Percentiles rank a stretch among this genome's conserved stretches.
phyloP scores from a whole-genome alignment of 495 filamentous ascomycete species.

The Aspergillus conjunctus region DNA sequence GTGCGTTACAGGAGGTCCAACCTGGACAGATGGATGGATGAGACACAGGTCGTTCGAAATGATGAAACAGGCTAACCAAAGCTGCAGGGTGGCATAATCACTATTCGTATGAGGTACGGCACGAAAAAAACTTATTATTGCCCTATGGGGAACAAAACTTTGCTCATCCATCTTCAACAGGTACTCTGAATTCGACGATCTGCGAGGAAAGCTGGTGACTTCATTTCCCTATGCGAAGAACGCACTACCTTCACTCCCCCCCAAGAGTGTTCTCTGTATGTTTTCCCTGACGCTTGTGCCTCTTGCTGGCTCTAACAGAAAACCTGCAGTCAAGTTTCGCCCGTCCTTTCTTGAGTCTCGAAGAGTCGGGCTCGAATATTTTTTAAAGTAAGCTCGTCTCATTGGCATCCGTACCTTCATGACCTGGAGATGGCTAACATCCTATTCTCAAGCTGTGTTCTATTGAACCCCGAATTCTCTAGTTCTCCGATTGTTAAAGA shows the following conservation, averaged over 20 bases:
- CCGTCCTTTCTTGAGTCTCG: conserved; percentile 68
- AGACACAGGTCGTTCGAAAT: conserved; percentile 5
- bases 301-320: conserved; percentile 18
- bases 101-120: conserved; percentile 59
- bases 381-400: conserved; percentile 62
- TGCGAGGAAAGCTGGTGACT: conserved; percentile 57
- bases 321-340: conserved; percentile 60
- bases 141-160: not conserved
- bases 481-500: conserved; percentile 70
- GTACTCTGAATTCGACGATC: conserved; percentile 73
- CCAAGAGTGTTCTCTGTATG: conserved; percentile 72
- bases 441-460: conserved; percentile 53
- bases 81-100: conserved; percentile 59
- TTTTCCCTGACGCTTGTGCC: conserved; percentile 11
- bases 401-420: not conserved
- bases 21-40: not conserved
- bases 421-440: conserved; percentile 4
- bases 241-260: conserved; percentile 66
- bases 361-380: conserved; percentile 67
- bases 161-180: conserved; percentile 32
- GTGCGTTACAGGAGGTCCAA: conserved; percentile 43
- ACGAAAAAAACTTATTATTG: no score
- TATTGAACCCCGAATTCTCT: conserved; percentile 71
- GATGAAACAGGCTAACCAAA: conserved; percentile 23
- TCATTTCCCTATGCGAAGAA: conserved; percentile 68